phyloP scores from a whole-genome alignment of 306 rosid genomes.

The Dalbergia cochinchinensis region DNA sequence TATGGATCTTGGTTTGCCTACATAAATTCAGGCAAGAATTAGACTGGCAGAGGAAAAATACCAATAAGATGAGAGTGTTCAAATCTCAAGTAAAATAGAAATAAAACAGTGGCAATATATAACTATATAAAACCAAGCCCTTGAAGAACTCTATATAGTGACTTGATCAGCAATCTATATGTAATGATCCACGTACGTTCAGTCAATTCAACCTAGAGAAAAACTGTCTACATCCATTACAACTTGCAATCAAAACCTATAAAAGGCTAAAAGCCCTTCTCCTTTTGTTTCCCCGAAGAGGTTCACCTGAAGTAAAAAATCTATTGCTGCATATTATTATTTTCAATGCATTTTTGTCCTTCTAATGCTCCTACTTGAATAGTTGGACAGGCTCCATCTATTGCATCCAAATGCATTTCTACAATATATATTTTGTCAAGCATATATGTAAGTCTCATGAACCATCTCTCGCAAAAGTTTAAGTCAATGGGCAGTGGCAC shows the following conservation, averaged over 20 bases:
- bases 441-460: neutral
- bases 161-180: slow-evolving; percentile 10
- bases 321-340: neutral
- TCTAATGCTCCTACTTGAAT: slow-evolving; percentile 10
- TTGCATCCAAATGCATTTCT: slow-evolving; percentile 23
- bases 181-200: neutral
- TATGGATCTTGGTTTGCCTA: slow-evolving; percentile 99
- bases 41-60: slow-evolving; percentile 29
- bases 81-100: slow-evolving; percentile 25
- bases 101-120: neutral
- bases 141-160: neutral
- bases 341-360: neutral
- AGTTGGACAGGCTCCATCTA: neutral
- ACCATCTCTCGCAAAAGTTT: no score
- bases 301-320: slow-evolving; percentile 5
- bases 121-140: neutral
- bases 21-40: slow-evolving; percentile 44
- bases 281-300: neutral
- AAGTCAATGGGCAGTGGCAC: no score
- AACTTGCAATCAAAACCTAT: slow-evolving; percentile 3
- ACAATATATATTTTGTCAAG: neutral
- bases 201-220: slow-evolving; percentile 30
- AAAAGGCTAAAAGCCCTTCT: slow-evolving; percentile 12
- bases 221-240: neutral
- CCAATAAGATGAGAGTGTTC: neutral